Conservation (phyloP, 148 eudicot genomes). For the Chenopodium berlandieri region DNA sequence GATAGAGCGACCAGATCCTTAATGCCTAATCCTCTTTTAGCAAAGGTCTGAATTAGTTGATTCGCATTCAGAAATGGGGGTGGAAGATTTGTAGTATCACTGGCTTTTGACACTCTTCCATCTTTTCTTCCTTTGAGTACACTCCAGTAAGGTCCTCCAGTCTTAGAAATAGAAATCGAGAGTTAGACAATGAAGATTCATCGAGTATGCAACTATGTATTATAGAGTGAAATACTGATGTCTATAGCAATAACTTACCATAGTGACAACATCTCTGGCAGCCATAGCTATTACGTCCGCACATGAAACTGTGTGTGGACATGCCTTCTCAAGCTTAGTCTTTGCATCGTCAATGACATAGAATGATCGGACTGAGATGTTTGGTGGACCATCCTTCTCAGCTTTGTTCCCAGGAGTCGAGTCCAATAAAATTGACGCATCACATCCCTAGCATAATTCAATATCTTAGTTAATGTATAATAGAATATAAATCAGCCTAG, state of each 20-base stretch:
- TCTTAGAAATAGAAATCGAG: conserved; percentile 19
- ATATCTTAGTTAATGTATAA: neutral
- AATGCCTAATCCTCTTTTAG: conserved; percentile 36
- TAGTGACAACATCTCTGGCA: conserved; percentile 60
- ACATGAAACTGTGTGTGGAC: conserved; percentile 67
- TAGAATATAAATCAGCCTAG: neutral
- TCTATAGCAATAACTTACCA: conserved; percentile 35
- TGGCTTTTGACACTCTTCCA: conserved; percentile 54
- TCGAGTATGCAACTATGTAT: neutral
- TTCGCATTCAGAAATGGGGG: conserved; percentile 42
- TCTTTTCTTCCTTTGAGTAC: conserved; percentile 68
- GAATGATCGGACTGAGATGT: conserved; percentile 56
- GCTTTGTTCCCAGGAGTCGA: conserved; percentile 61
- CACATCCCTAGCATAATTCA: conserved; percentile 52
- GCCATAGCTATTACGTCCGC: conserved; percentile 64
- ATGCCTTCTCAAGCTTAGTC: conserved; percentile 53
- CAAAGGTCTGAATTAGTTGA: conserved; percentile 45
- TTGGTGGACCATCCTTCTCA: conserved; percentile 81
- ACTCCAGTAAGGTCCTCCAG: conserved; percentile 55
- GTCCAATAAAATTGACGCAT: conserved; percentile 63
- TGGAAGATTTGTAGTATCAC: conserved; percentile 48
- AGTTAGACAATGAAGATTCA: neutral
- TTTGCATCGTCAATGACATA: conserved; percentile 69
- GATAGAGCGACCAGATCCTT: conserved; percentile 59
- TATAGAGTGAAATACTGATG: neutral